Evolutionary conservation across 257 asterid genomes (phyloP), one percentile per base, ranked within the genome.

Genomic region (Euphrasia confusa): DNA sequence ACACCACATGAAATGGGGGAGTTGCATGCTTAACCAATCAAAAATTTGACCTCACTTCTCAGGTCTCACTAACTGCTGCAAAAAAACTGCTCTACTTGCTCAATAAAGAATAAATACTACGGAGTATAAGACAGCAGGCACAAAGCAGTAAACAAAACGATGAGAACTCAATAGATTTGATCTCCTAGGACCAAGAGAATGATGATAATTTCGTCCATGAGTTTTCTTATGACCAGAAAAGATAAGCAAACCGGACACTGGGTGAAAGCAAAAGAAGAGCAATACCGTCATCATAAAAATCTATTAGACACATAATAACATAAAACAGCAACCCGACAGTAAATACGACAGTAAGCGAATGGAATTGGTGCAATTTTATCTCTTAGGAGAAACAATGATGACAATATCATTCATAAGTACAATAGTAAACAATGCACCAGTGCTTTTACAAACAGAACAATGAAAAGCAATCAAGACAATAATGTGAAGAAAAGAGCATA

Each of bases 361-460:
- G 52, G 18, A 45, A 15, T 45, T 5, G 15, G 9, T n/a, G 1
- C 17, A 50, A 5, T 50, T 14, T 14, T 10, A 45, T 50, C 55
- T 50, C 55, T 45, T 45, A 12, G 52, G 5, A 45, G 55, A 50
- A 49, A 50, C 55, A 50, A 50, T 15, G 55, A 50, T n/a, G 26
- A n/a, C n/a, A n/a, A n/a, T n/a, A 48, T 48, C 35, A 61, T 14
- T 54, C 56, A 33, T 9, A 54, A 13, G 57, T 27, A 58, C 5
- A 54, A 44, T 55, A 55, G 13, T 24, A 8, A 35, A 35, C 9
- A 69, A 54, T 26, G 28, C 27, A 59, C 11, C 44, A 28, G 55
- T 18, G 45, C 47, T 69, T 49, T 70, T 52, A 66, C 73, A 70
- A 21, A 50, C 63, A 58, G 0, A 65, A 65, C 35, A 42, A 27